Percentiles rank a stretch among this genome's conserved stretches.
These are phyloP conservation scores for Mycosarcoma maydis DNA, from an alignment of 1,284 basidiomycete species.

Conservation along the genomic window DNA sequence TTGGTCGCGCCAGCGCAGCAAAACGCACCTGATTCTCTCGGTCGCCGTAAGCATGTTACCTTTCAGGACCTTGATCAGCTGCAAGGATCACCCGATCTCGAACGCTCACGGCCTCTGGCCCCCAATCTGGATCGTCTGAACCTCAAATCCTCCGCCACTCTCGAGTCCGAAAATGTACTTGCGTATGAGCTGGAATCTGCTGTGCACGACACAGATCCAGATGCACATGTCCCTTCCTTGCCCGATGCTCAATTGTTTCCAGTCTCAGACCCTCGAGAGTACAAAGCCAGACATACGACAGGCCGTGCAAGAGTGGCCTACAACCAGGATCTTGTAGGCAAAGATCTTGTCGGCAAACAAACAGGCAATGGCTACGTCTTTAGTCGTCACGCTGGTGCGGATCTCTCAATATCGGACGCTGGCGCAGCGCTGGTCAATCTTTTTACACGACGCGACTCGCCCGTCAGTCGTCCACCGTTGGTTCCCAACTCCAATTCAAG, in stretches of 20 bases:
- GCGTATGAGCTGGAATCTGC: no score
- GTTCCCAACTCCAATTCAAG: slow-evolving; percentile 47
- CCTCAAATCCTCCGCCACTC: neutral
- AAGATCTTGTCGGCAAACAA: slow-evolving; percentile 30
- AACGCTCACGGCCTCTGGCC: neutral
- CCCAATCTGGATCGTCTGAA: neutral
- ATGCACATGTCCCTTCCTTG: neutral
- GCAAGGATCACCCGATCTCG: slow-evolving; percentile 2
- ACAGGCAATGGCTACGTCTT: slow-evolving; percentile 45
- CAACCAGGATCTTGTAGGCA: slow-evolving; percentile 31
- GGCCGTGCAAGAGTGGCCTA: slow-evolving; percentile 2
- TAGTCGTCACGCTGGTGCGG: slow-evolving; percentile 14
- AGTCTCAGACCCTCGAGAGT: neutral
- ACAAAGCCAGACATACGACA: neutral
- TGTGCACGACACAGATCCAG: neutral
- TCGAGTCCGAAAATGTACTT: slow-evolving; percentile 3
- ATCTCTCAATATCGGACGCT: slow-evolving; percentile 16
- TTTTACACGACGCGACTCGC: slow-evolving; percentile 29
- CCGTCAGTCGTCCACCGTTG: slow-evolving; percentile 38
- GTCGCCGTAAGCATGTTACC: slow-evolving; percentile 31
- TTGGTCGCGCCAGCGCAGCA: neutral
- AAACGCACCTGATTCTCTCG: slow-evolving; percentile 11
- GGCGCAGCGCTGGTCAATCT: slow-evolving; percentile 28
- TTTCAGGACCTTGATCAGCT: slow-evolving; percentile 28
- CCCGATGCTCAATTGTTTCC: neutral